Conservation (phyloP, 805 yeast species). For the Kluyveromyces nonfermentans region DNA sequence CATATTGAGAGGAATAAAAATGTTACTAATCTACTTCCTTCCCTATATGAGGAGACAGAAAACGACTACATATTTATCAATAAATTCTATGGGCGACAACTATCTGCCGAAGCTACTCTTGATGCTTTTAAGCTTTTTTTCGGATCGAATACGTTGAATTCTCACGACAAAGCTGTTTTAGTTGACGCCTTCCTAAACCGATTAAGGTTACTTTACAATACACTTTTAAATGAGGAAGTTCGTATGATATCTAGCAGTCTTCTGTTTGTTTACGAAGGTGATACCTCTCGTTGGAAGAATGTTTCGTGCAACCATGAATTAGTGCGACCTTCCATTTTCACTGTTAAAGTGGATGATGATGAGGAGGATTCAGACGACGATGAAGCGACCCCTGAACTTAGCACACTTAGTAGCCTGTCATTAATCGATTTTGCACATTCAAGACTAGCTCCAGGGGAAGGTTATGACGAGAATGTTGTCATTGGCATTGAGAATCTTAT, state of each 20-base stretch:
- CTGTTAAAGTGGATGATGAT: slow-evolving; percentile 16
- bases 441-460: slow-evolving; percentile 46
- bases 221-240: slow-evolving; percentile 52
- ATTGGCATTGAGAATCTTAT: slow-evolving; percentile 62
- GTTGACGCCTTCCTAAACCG: slow-evolving; percentile 44
- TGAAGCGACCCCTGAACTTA: slow-evolving; percentile 8
- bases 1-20: slow-evolving; percentile 33
- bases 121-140: slow-evolving; percentile 41
- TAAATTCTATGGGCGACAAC: slow-evolving; percentile 61
- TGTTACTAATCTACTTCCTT: slow-evolving; percentile 13
- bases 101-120: slow-evolving; percentile 35
- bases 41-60: slow-evolving; percentile 14
- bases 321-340: neutral
- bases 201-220: slow-evolving; percentile 55
- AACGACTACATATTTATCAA: slow-evolving; percentile 44
- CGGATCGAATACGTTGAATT: slow-evolving; percentile 29
- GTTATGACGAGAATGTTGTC: slow-evolving; percentile 63
- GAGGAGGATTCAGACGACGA: slow-evolving; percentile 24
- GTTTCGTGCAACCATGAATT: slow-evolving; percentile 5
- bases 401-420: slow-evolving; percentile 46
- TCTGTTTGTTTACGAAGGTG: slow-evolving; percentile 66
- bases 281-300: slow-evolving; percentile 42
- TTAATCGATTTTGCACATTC: slow-evolving; percentile 93
- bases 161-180: slow-evolving; percentile 30
- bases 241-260: slow-evolving; percentile 66